These are phyloP conservation scores for Xylariaceae sp. DNA, from an alignment of 2,329 filamentous ascomycete species.

Conservation along the genomic window DNA sequence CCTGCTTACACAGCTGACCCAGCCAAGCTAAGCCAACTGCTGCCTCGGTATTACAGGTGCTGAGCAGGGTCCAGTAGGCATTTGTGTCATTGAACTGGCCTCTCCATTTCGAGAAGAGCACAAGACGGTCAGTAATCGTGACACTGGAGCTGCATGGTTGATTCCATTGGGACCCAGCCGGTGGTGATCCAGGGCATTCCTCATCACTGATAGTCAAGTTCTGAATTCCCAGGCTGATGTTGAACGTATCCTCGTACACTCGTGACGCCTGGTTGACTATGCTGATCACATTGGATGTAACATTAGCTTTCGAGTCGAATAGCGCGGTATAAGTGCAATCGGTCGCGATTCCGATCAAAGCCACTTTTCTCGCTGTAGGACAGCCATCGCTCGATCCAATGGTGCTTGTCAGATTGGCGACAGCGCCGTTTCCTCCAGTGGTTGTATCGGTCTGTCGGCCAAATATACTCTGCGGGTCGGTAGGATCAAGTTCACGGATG, in stretches of 20 bases:
- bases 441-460: constrained; percentile 63
- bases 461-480: constrained; percentile 63
- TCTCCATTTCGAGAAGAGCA: constrained; percentile 85
- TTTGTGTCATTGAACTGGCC: constrained; percentile 73
- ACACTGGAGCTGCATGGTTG: constrained; percentile 60
- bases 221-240: constrained; percentile 85
- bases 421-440: constrained; percentile 69
- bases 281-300: constrained; percentile 71
- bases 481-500: constrained; percentile 53
- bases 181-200: constrained; percentile 68
- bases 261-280: constrained; percentile 83
- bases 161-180: constrained; percentile 76
- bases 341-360: constrained; percentile 84
- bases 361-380: constrained; percentile 84
- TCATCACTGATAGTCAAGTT: constrained; percentile 76
- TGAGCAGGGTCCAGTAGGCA: constrained; percentile 90
- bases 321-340: constrained; percentile 82
- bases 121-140: constrained; percentile 73
- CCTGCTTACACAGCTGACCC: constrained; percentile 72
- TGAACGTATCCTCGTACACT: constrained; percentile 87
- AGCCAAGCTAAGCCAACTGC: constrained; percentile 93
- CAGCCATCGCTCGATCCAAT: constrained; percentile 85
- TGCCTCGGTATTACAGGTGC: constrained; percentile 72
- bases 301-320: constrained; percentile 63
- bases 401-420: constrained; percentile 70